Base-by-base conservation (phyloP, 176 grass and related monocot species). In the Eleusine coracana region DNA sequence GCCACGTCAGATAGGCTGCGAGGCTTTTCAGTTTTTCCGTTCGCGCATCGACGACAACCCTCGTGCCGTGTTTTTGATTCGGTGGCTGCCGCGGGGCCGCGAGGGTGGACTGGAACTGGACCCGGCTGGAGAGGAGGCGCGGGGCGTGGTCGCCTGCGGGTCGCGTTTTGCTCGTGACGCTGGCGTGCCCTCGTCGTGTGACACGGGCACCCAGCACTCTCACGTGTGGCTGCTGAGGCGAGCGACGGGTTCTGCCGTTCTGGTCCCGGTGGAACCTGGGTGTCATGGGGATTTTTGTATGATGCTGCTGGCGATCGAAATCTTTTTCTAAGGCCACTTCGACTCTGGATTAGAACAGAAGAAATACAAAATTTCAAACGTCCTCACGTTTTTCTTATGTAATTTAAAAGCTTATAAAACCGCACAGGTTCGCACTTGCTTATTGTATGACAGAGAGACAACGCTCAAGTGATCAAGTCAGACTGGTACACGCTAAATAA, bases 101-200 rank as follows among this genome's bases (percentile, higher is more conserved):
- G 74, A 60, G 64, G 83, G 7, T 34, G 31, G 31, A 34, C 31
- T 34, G 31, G 31, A 34, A 34, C 31, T 34, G 31, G 31, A 34
- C 31, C 31, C 31, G 31, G 31, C 31, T 34, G 31, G 31, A 34
- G 31, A 34, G 31, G 31, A 34, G 31, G 39, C 60, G 74, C 48
- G 64, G 83, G 7, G 55, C 55, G 86, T 88, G 86, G 86, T 52
- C 80, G 45, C 66, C 34, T 44, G 56, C 18, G 80, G 67, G 58
- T 38, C 74, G 78, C 86, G 68, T 88, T 88, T 79, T 25, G 80
- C 80, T 83, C 86, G 86, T 88, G 86, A 73, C 71, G 10, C 73
- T 69, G 79, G 41, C 10, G 73, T 5, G 23, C 46, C 72, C 79
- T 73, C 79, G 85, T 76, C 73, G 72, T 63, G 69, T 1, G 70